phyloP scores from a whole-genome alignment of 768 basidiomycete genomes.

The Suillus fuscotomentosus region DNA sequence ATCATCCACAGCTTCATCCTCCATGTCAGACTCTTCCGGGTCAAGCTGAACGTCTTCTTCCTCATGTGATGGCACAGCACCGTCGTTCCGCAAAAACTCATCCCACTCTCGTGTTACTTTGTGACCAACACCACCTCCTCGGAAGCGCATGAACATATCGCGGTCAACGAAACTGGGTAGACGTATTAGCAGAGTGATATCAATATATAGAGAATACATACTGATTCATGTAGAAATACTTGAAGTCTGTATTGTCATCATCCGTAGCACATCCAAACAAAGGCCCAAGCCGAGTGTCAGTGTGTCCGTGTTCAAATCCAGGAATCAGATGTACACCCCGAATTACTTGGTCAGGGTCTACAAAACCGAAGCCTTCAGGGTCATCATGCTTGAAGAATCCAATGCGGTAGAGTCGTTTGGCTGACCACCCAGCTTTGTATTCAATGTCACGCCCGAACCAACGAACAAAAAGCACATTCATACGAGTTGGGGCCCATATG shows the following conservation, averaged over 20 bases:
- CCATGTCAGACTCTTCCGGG: not conserved
- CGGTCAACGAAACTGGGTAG: conserved; percentile 35
- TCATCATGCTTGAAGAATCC: conserved; percentile 33
- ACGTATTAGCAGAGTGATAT: not conserved
- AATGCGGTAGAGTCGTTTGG: conserved; percentile 34
- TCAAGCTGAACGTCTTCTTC: not conserved
- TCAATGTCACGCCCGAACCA: conserved; percentile 33
- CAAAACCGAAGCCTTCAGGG: conserved; percentile 41
- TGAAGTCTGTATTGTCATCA: conserved; percentile 28
- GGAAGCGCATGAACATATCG: conserved; percentile 30
- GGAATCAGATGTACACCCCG: conserved; percentile 42
- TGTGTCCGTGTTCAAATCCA: conserved; percentile 28
- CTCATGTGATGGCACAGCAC: conserved; percentile 15
- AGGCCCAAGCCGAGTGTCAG: conserved; percentile 11
- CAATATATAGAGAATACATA: conserved; percentile 14
- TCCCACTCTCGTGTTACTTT: conserved; percentile 9
- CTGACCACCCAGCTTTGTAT: conserved; percentile 24
- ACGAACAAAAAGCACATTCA: conserved; percentile 43
- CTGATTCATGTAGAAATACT: conserved; percentile 32
- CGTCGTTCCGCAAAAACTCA: conserved; percentile 11
- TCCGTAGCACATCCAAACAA: conserved; percentile 3
- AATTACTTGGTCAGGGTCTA: conserved; percentile 41
- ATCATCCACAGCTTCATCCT: not conserved
- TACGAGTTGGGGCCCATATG: conserved; percentile 3
- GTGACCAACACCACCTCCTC: conserved; percentile 33